phyloP scores from a whole-genome alignment of 176 grass and related monocot species.

The Calamus simplicifolius region DNA sequence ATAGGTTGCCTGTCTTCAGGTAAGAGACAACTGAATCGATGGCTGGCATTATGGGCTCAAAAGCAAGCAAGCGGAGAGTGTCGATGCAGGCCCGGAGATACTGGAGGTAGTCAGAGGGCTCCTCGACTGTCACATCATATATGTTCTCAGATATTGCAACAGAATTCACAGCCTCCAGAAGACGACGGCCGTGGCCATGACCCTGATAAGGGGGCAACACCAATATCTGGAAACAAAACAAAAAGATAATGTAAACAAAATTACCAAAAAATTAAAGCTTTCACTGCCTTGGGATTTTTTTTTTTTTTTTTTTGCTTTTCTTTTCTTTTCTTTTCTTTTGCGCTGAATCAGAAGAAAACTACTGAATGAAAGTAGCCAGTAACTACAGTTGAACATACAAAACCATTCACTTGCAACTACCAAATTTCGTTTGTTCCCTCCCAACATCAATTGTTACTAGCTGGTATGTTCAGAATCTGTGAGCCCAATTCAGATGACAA shows the following conservation, averaged over 20 bases:
- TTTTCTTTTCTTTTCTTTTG: too few relatives aligned
- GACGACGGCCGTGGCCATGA: constrained; percentile 62
- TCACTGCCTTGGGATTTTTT: background rate
- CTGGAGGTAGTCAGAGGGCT: constrained; percentile 89
- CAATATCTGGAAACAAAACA: constrained; percentile 53
- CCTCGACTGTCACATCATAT: constrained; percentile 77
- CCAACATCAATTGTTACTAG: too few relatives aligned
- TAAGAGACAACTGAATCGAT: constrained; percentile 32
- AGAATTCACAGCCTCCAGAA: constrained; percentile 74
- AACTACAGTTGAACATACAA: too few relatives aligned
- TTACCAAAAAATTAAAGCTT: background rate
- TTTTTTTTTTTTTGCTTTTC: too few relatives aligned
- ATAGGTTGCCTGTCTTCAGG: constrained; percentile 60
- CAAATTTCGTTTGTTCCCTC: too few relatives aligned
- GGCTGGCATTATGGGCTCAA: constrained; percentile 49
- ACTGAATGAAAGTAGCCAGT: too few relatives aligned
- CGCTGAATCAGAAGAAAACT: too few relatives aligned
- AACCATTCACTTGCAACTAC: too few relatives aligned
- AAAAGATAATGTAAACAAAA: constrained; percentile 1
- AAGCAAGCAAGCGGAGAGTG: constrained; percentile 48
- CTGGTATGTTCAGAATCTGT: too few relatives aligned
- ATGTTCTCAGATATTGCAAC: constrained; percentile 63
- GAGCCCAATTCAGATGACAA: too few relatives aligned
- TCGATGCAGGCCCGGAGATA: constrained; percentile 72
- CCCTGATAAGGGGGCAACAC: constrained; percentile 79